These are phyloP conservation scores for Juncus effusus DNA, from an alignment of 176 grass and related monocot genomes.

Conservation along the genomic window DNA sequence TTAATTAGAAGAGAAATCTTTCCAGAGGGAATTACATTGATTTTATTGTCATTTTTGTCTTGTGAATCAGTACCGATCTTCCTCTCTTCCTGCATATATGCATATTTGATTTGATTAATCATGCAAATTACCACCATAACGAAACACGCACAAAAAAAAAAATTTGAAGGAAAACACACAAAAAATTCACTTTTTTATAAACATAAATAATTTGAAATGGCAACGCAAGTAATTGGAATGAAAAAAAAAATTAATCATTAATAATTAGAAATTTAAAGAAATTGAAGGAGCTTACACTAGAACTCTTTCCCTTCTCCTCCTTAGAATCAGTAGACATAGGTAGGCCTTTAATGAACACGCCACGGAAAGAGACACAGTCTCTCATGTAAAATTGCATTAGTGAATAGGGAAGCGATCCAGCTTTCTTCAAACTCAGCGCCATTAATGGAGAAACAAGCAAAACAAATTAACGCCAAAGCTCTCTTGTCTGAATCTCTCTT, in stretches of 20 bases:
- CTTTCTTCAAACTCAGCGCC: constrained; percentile 11
- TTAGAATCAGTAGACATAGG: neutral
- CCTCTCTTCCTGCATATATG: constrained; percentile 3
- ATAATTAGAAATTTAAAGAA: neutral
- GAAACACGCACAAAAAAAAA: too few relatives aligned
- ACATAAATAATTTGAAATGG: too few relatives aligned
- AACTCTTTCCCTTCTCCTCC: neutral
- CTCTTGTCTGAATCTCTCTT: neutral
- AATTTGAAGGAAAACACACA: too few relatives aligned
- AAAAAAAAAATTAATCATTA: neutral
- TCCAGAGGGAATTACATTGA: neutral
- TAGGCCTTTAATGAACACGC: constrained; percentile 8
- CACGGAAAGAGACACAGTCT: neutral
- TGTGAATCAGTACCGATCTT: neutral
- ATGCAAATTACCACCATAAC: too few relatives aligned
- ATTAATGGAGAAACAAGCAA: neutral
- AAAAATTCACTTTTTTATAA: too few relatives aligned
- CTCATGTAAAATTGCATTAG: neutral
- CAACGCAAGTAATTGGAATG: too few relatives aligned
- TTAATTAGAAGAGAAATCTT: neutral
- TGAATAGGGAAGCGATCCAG: neutral
- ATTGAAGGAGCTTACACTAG: neutral
- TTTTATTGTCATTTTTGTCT: constrained; percentile 11
- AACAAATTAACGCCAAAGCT: neutral
- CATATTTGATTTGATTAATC: too few relatives aligned